Evolutionary conservation across 768 basidiomycete genomes (phyloP).

Genomic region (Xerocomus brunneocitrinus): DNA sequence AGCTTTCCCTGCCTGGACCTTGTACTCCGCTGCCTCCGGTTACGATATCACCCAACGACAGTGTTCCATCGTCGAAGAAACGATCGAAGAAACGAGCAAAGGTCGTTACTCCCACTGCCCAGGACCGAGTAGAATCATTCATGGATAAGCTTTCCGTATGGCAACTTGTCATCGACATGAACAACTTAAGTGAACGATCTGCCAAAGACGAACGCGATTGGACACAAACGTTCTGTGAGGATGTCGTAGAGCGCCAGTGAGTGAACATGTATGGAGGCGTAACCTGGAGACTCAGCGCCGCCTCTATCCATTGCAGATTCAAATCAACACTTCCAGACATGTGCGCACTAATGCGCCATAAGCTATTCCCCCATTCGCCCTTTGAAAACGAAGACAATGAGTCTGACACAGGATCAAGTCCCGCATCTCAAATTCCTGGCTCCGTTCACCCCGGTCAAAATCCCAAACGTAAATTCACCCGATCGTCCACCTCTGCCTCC

Average conservation of each 20-base stretch:
- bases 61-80: constrained; percentile 29
- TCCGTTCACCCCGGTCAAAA: constrained; percentile 4
- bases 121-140: constrained; percentile 62
- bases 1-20: constrained; percentile 56
- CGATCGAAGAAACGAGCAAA: constrained; percentile 20
- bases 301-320: constrained; percentile 42
- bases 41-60: constrained; percentile 21
- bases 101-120: constrained; percentile 25
- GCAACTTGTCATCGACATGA: constrained; percentile 53
- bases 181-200: constrained; percentile 26
- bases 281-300: not conserved
- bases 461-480: constrained; percentile 10
- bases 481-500: constrained; percentile 9
- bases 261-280: constrained; percentile 16
- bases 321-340: constrained; percentile 45
- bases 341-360: constrained; percentile 56
- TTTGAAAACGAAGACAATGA: constrained; percentile 44
- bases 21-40: constrained; percentile 28
- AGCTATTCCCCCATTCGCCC: constrained; percentile 62
- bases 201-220: constrained; percentile 50
- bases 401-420: constrained; percentile 11
- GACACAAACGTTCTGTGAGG: constrained; percentile 69
- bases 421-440: constrained; percentile 2
- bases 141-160: constrained; percentile 79
- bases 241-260: constrained; percentile 61